A percentile compares a stretch with the other conserved stretches of the same genome.
Evolutionary conservation across 2,329 filamentous ascomycete species (phyloP).

Genomic region (Alternaria rosae): DNA sequence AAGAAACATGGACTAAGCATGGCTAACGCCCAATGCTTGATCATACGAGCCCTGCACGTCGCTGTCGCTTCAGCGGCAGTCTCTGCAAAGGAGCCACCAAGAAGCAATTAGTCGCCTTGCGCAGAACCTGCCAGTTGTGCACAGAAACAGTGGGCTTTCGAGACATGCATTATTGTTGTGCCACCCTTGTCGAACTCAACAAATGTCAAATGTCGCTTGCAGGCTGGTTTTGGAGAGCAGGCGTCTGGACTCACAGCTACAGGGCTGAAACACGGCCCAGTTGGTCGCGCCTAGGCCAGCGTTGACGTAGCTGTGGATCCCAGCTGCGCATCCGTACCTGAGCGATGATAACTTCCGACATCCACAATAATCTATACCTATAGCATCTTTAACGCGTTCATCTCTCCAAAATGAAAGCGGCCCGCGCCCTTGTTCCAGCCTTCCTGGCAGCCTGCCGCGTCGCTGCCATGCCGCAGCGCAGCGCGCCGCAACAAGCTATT

Average conservation of each 20-base stretch:
- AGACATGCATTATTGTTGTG: background rate
- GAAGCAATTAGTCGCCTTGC: background rate
- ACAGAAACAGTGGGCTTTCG: background rate
- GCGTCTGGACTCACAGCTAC: background rate
- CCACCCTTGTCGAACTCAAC: background rate
- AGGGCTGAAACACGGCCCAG: conserved; percentile 14
- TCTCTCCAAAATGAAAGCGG: conserved; percentile 26
- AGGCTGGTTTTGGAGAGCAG: background rate
- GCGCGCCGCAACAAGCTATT: conserved; percentile 25
- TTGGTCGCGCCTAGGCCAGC: conserved; percentile 5
- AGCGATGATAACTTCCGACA: background rate
- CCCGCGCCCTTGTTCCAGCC: conserved; percentile 19
- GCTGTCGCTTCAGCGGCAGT: background rate
- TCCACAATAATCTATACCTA: background rate
- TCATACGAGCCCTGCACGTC: background rate
- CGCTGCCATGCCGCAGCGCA: conserved; percentile 26
- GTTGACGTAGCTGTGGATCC: conserved; percentile 11
- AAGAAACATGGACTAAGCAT: background rate
- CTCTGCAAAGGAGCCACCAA: background rate
- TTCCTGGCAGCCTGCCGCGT: conserved; percentile 20
- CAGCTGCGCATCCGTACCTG: conserved; percentile 5
- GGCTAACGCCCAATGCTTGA: background rate
- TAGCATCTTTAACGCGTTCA: background rate
- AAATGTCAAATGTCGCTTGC: background rate
- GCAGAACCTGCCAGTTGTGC: background rate